Conservation (phyloP, 352 stramenopile genomes). For the Pythium dissimile region DNA sequence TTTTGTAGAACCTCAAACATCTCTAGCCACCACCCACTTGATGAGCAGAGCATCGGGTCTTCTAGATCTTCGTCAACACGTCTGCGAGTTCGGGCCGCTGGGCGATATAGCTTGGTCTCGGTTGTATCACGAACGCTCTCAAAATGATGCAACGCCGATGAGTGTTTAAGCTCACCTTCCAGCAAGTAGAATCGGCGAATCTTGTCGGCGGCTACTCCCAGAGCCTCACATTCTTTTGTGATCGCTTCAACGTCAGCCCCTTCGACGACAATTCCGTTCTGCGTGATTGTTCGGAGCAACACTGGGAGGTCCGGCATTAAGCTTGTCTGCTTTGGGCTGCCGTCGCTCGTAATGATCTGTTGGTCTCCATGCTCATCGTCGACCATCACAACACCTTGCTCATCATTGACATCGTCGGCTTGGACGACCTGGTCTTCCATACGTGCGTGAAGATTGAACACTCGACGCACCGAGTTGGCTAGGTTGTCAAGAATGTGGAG, state of each 20-base stretch:
- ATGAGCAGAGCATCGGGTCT: constrained; percentile 32
- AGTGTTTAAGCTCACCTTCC: constrained; percentile 10
- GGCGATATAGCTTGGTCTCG: constrained; percentile 7
- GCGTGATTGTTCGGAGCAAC: constrained; percentile 28
- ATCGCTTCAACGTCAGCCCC: constrained; percentile 19
- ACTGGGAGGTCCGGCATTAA: constrained; percentile 38
- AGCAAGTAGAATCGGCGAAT: constrained; percentile 18
- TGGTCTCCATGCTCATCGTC: not conserved
- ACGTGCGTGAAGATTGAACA: constrained; percentile 15
- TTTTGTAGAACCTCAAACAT: constrained; percentile 35
- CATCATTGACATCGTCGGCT: not conserved
- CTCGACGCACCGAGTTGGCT: constrained; percentile 26
- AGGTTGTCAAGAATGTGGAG: constrained; percentile 72
- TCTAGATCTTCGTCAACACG: not conserved
- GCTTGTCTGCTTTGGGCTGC: constrained; percentile 41
- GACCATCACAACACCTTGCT: not conserved
- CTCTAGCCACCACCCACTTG: constrained; percentile 44
- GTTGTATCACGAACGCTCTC: not conserved
- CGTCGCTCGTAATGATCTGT: not conserved
- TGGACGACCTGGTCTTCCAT: too few species aligned
- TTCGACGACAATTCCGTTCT: constrained; percentile 6
- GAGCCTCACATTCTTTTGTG: constrained; percentile 26
- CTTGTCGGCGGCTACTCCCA: constrained; percentile 1
- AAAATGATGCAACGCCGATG: not conserved
- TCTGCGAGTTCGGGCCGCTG: not conserved